Evolutionary conservation across 2,329 filamentous ascomycete species (phyloP), one percentile per base, ranked within the genome.

Genomic region (Paecilomyces sp.): DNA sequence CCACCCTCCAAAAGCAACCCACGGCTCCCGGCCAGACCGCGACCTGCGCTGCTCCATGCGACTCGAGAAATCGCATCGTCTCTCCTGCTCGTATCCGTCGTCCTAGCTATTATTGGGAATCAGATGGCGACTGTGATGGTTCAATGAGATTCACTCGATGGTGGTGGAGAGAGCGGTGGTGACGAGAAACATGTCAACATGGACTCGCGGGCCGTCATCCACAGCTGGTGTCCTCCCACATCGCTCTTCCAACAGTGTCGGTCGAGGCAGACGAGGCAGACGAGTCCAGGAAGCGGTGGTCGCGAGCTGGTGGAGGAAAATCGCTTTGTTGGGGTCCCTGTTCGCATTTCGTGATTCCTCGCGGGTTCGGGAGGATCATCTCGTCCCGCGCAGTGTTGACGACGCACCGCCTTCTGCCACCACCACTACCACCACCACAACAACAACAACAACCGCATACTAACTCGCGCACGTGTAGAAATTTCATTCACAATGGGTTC

Each of bases 401-500:
- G 54, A 28, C 33, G 51, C 41, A 47, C 55, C 52, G 33, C 54
- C 52, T 56, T 22, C 12, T 36, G n/a, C 28, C 34, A 34, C 22
- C 22, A 22, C 22, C 22, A 22, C 22, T 22, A 22, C 22, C 22
- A 22, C 22, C 22, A 22, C 22, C 22, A 22, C 22, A 22, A 22
- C 22, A 22, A 22, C 22, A 22, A 22, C 18, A 55, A 61, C 56
- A 36, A 58, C 54, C 57, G 54, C 59, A 60, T 60, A 47, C 62
- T 68, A 58, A 62, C 62, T 56, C 61, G 50, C 56, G 54, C 24
- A 34, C 54, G 58, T 64, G 47, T 65, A 73, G 68, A 72, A 70
- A 63, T 58, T 63, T 61, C 70, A 77, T 80, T 77, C 84, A 92
- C 84, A 84, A 97, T 97, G 93, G 92, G 90, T 87, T 18, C n/a